Base-by-base conservation (phyloP, 2,329 filamentous ascomycete species). In the Cladorrhinum sp. region DNA sequence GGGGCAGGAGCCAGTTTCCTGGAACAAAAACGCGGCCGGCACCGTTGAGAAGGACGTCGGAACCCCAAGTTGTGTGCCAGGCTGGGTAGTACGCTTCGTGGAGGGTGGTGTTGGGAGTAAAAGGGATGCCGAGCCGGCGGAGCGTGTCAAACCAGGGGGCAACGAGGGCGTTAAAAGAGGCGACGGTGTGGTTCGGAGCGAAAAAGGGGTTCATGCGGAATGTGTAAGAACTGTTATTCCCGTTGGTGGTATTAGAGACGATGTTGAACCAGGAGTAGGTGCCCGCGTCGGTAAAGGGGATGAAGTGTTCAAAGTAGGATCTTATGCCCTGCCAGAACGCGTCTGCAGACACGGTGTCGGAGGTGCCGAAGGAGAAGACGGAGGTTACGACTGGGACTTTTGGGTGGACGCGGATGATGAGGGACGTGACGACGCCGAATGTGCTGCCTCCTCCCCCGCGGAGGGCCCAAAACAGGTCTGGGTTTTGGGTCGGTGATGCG, bases 401-500 rank as follows among this genome's bases (percentile, higher is more conserved):
- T 25, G 66, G 62, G n/a, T 64, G 56, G 3, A 60, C 61, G 5
- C 58, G 56, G 27, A 67, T 58, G 50, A 61, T 65, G n/a, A 64
- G 1, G 25, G 53, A 60, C 1, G 62, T 64, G 22, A 66, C 61
- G 10, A 66, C 59, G 27, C 60, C 64, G n/a, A 56, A 66, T 23
- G 57, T 65, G 50, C 62, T 50, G 22, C 58, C 60, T 22, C 64
- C 64, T 24, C 64, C 64, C 7, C 64, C 64, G 36, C 59, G 58
- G n/a, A 66, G 53, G 1, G 79, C 79, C 64, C 71, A 74, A 65
- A 70, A 82, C 1, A 82, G 73, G 57, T 82, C 78, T 0, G 65
- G 5, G 57, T 81, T 72, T 4, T 72, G 54, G 0, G 61, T 57
- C 0, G 66, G 64, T 25, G 74, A 77, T 3, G 75, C 79, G 2